Evolutionary conservation across 148 eudicot genomes (phyloP), one percentile per base, ranked within the genome.

Genomic region (Cornus suecica): DNA sequence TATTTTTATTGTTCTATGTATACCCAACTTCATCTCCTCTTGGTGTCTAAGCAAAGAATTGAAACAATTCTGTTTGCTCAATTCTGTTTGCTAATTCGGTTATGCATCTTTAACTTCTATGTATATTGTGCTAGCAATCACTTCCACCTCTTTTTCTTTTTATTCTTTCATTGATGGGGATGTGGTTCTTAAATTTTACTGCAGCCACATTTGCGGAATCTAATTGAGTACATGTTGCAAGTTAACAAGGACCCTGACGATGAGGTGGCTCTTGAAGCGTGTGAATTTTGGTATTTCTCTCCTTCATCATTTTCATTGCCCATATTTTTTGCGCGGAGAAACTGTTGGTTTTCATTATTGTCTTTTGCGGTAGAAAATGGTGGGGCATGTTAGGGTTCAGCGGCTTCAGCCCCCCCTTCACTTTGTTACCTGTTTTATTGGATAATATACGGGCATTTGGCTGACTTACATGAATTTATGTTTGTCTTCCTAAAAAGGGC

Each of bases 251-350:
- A 91, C 74, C 77, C 80, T 80, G 99, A 95, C 76, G 97, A 91
- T 29, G 99, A 95, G 83, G 99, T 95, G 63, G 89, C 99, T 28
- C 99, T 95, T 80, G 99, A 95, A 90, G 93, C 99, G 71, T 95
- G 99, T 88, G 99, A 95, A 84, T 92, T 95, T 85, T 95, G 99
- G 99, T 95, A 86, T 66, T 78, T 13, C 52, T 71, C 28, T 29
- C 22, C 31, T 63, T 20, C 68, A 42, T 30, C 27, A 42, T 30
- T 15, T 61, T 48, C 5, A 14, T 60, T 41, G 30, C 18, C 62
- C 3, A 41, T 1, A 45, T 78, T n/a, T 24, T 4, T 25, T 71
- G n/a, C n/a, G n/a, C n/a, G 54, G 27, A 37, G n/a, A n/a, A 71
- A 62, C 70, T 37, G 22, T 32, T 65, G 37, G 10, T 14, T 5